Base-by-base conservation (phyloP, 2,329 filamentous ascomycete genomes). In the Emmonsiellopsis sp. region DNA sequence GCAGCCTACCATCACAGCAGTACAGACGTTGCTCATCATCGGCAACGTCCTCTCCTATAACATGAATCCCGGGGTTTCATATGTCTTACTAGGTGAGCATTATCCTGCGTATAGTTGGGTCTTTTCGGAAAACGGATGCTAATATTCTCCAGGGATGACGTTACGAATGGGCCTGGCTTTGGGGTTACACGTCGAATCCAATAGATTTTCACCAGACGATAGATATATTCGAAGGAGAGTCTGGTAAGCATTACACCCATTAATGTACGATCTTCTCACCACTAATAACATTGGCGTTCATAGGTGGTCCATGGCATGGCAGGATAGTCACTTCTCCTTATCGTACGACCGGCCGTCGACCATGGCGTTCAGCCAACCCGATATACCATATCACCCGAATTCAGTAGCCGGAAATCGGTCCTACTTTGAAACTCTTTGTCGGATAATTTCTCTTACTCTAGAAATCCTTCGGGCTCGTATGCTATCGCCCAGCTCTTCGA, bases 11-110 rank as follows among this genome's bases (percentile, higher is more conserved):
- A 68, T 83, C 37, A 79, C 83, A 57, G 81, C 77, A 42, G 82
- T 84, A 38, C 80, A 84, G 62, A 81, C 80, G 0, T 71, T 84
- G 20, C 67, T 84, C 2, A 79, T 84, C 10, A 80, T 84, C 32
- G 79, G 80, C 48, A 83, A 83, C 59, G 81, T 81, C 26, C 71
- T 82, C 32, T 80, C 79, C 1, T 81, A 82, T 62, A 82, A 81
- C 58, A 82, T 82, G 79, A 84, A 84, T 55, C 81, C 81, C 7
- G 81, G 81, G 2, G 81, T 82, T 15, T 79, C 81, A 4, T 84
- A 83, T 72, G 79, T 81, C 30, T 64, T 84, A 11, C 76, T 81
- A 45, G 79, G 74, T 72, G 59, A 57, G 66, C 60, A 16, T 13
- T 1, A 15, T 16, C 7, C 15, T 45, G 2, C 30, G 35, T 41